These are phyloP conservation scores for Protostelium mycophagum DNA, from an alignment of 78 protist genomes.

Conservation along the genomic window DNA sequence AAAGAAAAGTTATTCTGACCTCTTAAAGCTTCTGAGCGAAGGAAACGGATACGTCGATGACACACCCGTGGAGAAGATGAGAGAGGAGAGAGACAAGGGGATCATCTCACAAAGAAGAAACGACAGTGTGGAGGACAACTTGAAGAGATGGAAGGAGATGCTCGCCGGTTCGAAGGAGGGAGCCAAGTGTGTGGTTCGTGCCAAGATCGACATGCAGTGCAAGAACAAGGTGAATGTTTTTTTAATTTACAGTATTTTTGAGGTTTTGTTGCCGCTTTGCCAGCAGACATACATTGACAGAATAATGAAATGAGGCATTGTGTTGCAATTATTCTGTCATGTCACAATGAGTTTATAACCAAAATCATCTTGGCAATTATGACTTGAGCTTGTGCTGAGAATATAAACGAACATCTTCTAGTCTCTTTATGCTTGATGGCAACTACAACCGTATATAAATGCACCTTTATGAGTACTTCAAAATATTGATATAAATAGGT, in stretches of 20 bases:
- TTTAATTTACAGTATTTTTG: neutral
- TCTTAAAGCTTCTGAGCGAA: constrained; percentile 37
- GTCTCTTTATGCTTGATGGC: no score
- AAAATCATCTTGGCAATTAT: no score
- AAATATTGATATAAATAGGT: constrained; percentile 2
- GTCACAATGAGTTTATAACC: no score
- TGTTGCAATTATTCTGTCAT: no score
- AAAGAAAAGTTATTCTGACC: neutral
- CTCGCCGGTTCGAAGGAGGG: constrained; percentile 71
- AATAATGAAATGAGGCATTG: no score
- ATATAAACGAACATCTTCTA: no score
- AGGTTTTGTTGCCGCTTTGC: no score
- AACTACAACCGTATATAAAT: no score
- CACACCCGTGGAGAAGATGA: constrained; percentile 68
- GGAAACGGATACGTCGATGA: constrained; percentile 86
- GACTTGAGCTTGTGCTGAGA: no score
- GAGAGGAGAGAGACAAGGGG: constrained; percentile 45
- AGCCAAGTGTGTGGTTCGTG: constrained; percentile 74
- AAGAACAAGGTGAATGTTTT: constrained; percentile 30
- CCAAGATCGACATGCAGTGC: constrained; percentile 80
- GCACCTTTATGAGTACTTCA: no score
- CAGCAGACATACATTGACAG: no score
- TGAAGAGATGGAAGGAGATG: constrained; percentile 87
- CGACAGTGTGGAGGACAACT: constrained; percentile 81
- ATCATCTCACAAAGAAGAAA: constrained; percentile 29